These are phyloP conservation scores for Russula virescens DNA, from an alignment of 768 basidiomycete species.

Conservation along the genomic window DNA sequence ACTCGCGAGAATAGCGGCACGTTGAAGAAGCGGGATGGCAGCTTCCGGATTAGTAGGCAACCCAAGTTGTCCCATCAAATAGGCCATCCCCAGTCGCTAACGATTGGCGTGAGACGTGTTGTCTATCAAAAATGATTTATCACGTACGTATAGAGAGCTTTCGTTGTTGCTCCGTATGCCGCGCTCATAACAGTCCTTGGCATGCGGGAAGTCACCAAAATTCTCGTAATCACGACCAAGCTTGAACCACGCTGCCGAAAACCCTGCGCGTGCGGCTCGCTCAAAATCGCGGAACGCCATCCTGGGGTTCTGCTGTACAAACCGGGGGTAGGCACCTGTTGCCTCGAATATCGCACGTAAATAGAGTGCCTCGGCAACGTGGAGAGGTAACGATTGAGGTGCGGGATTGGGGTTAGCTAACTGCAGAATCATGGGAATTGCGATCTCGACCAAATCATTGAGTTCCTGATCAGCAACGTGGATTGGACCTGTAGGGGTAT, in stretches of 20 bases:
- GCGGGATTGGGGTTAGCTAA: conserved; percentile 39
- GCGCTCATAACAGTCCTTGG: conserved; percentile 81
- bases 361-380: conserved; percentile 69
- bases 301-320: conserved; percentile 61
- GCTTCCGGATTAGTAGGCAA: conserved; percentile 45
- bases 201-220: conserved; percentile 66
- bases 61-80: conserved; percentile 82
- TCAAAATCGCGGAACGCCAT: conserved; percentile 89
- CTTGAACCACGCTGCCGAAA: conserved; percentile 81
- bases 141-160: conserved; percentile 64
- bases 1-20: conserved; percentile 69
- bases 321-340: conserved; percentile 64
- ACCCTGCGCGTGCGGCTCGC: conserved; percentile 70
- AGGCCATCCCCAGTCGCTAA: conserved; percentile 89
- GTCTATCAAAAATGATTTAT: conserved; percentile 13
- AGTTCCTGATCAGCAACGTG: conserved; percentile 56
- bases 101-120: background rate
- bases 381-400: conserved; percentile 33
- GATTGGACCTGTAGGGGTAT: conserved; percentile 40
- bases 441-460: conserved; percentile 51
- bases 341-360: conserved; percentile 69
- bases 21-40: conserved; percentile 68
- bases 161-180: conserved; percentile 72
- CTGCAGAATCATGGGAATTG: conserved; percentile 59
- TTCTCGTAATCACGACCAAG: conserved; percentile 90